Base-by-base conservation (phyloP, 345 rosid species). In the Dipteronia dyeriana region DNA sequence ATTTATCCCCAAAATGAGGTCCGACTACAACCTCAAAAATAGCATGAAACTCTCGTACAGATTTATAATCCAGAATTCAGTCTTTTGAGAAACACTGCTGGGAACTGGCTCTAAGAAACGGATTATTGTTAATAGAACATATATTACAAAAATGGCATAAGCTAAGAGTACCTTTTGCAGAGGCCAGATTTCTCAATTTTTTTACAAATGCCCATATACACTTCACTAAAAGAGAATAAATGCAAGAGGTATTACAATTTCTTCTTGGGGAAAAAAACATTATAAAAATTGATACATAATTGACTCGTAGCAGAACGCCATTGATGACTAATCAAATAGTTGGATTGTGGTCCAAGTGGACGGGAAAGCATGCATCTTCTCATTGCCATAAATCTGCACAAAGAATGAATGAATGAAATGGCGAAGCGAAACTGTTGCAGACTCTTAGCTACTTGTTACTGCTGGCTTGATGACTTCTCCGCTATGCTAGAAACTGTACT, bases 181-280 rank as follows among this genome's bases (percentile, higher is more conserved):
- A 34, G 54, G 68, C 49, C 47, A 73, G 26, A 23, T 14, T 65
- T 68, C 69, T 71, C 67, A 82, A 75, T 71, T 82, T 83, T 81
- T 81, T 81, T 81, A 85, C 85, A 75, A 61, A 75, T 71, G 73
- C 74, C 84, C 85, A 86, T 86, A 80, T 88, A 86, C 91, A 86
- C n/a, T 78, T 84, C 66, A 79, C 70, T 66, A 81, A 64, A 56
- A 67, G 70, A 65, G 74, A 64, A 71, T 45, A 53, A 76, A 82
- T 64, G 79, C 72, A 68, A 56, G 57, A 69, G 60, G 26, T 70
- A 66, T 45, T 76, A 70, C 79, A 81, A 39, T 74, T 66, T 47
- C 51, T 70, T 38, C 7, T 17, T 26, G 25, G 54, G 16, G 57
- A 38, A 38, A 45, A 25, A 14, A 68, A 72, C 61, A 56, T 64